phyloP scores from a whole-genome alignment of 495 filamentous ascomycete genomes.

The Neurospora sp. region DNA sequence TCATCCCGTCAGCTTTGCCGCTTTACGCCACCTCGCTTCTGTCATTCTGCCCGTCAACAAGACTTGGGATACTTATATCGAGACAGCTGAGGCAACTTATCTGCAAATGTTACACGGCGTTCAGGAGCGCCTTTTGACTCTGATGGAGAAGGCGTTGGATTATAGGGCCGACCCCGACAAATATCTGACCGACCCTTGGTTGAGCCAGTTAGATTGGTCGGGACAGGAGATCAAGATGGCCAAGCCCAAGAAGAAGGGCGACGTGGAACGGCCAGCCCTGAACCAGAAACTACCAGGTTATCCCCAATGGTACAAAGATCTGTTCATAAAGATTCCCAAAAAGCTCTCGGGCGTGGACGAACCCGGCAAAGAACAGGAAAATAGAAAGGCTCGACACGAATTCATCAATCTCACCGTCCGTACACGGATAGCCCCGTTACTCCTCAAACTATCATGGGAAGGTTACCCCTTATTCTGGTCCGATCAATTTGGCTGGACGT shows the following conservation, averaged over 20 bases:
- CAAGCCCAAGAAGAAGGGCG: constrained; percentile 78
- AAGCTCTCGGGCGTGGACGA: constrained; percentile 18
- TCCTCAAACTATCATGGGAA: constrained; percentile 84
- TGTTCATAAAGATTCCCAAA: constrained; percentile 51
- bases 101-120: constrained; percentile 65
- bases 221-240: constrained; percentile 84
- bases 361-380: constrained; percentile 5
- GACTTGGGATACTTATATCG: constrained; percentile 76
- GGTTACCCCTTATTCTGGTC: constrained; percentile 86
- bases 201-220: constrained; percentile 90
- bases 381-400: neutral
- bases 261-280: constrained; percentile 65
- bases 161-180: constrained; percentile 56
- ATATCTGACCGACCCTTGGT: constrained; percentile 75
- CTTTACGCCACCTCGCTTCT: constrained; percentile 80
- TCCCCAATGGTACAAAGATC: constrained; percentile 92
- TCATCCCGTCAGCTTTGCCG: constrained; percentile 95
- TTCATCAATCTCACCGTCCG: constrained; percentile 72
- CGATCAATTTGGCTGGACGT: constrained; percentile 85
- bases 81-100: constrained; percentile 76
- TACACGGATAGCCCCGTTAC: constrained; percentile 75
- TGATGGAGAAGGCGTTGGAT: constrained; percentile 67
- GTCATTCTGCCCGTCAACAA: constrained; percentile 85
- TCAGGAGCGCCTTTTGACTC: constrained; percentile 54
- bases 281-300: constrained; percentile 89